Conservation (phyloP, 2,329 filamentous ascomycete species). For the Aspergillus unguis region DNA sequence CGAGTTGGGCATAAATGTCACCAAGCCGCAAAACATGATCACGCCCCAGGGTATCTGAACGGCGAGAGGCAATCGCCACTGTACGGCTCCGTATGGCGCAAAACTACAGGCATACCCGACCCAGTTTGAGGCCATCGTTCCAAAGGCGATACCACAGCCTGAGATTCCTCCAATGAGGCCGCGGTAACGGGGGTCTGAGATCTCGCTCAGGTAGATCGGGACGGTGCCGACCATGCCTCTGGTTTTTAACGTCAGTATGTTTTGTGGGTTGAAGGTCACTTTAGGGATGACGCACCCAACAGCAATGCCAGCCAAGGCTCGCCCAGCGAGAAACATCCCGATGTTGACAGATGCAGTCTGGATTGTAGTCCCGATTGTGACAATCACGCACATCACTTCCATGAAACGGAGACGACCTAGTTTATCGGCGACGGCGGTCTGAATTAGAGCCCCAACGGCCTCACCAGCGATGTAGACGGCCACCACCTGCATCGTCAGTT, state of each 20-base stretch:
- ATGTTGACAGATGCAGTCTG: slow-evolving; percentile 56
- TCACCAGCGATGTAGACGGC: slow-evolving; percentile 60
- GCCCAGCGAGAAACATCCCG: slow-evolving; percentile 53
- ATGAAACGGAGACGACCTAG: slow-evolving; percentile 55
- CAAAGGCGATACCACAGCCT: slow-evolving; percentile 55
- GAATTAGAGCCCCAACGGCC: slow-evolving; percentile 52
- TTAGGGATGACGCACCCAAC: slow-evolving; percentile 38
- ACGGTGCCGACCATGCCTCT: slow-evolving; percentile 52
- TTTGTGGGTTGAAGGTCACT: too few relatives aligned
- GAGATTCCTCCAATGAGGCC: slow-evolving; percentile 55
- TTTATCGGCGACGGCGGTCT: slow-evolving; percentile 54
- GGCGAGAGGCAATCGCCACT: slow-evolving; percentile 56
- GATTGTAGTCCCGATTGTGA: slow-evolving; percentile 53
- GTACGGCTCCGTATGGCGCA: slow-evolving; percentile 51
- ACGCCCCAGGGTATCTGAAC: slow-evolving; percentile 57
- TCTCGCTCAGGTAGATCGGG: slow-evolving; percentile 56
- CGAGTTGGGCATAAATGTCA: slow-evolving; percentile 57
- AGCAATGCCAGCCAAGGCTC: slow-evolving; percentile 47
- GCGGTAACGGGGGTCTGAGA: slow-evolving; percentile 48
- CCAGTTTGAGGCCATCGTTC: slow-evolving; percentile 58
- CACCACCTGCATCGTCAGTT: slow-evolving; percentile 43
- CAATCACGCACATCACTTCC: slow-evolving; percentile 53
- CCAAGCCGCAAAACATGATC: slow-evolving; percentile 52
- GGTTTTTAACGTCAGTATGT: background rate
- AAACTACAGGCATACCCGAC: slow-evolving; percentile 55